Evolutionary conservation across 495 filamentous ascomycete species (phyloP).

Genomic region (Lasiosphaeris hirsuta): DNA sequence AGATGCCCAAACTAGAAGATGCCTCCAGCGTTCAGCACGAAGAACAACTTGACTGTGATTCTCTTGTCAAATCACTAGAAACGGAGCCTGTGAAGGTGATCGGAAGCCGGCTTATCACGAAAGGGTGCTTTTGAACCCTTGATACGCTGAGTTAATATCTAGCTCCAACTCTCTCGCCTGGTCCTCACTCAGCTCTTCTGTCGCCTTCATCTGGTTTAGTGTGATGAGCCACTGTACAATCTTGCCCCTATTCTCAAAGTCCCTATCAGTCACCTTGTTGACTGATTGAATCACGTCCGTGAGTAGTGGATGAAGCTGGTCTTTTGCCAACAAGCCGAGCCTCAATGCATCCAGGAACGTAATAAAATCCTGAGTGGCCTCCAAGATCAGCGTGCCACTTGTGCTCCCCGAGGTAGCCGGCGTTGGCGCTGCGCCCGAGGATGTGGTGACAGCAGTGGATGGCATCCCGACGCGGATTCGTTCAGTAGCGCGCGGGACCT

Average conservation of each 20-base stretch:
- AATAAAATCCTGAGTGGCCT: conserved; percentile 96
- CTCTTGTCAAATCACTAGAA: no score
- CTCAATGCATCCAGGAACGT: conserved; percentile 93
- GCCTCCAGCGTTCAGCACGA: neutral
- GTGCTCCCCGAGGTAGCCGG: conserved; percentile 50
- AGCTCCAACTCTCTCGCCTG: conserved; percentile 83
- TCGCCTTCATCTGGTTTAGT: conserved; percentile 94
- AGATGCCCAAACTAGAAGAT: neutral
- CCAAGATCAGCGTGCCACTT: conserved; percentile 71
- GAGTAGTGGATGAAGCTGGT: conserved; percentile 88
- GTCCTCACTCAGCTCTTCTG: conserved; percentile 82
- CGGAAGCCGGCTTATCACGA: conserved; percentile 11
- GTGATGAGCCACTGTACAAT: conserved; percentile 98
- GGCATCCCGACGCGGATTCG: conserved; percentile 84
- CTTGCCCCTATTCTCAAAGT: conserved; percentile 92
- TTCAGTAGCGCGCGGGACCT: conserved; percentile 91
- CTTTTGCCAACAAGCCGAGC: conserved; percentile 85
- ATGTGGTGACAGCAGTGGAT: conserved; percentile 56
- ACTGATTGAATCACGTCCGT: conserved; percentile 94
- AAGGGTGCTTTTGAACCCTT: conserved; percentile 73
- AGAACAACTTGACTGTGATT: no score
- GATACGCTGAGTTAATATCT: conserved; percentile 86
- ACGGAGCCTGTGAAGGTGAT: no score
- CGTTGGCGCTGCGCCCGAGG: conserved; percentile 40
- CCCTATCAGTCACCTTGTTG: conserved; percentile 89